Percentiles rank a stretch among this genome's conserved stretches.
These are phyloP conservation scores for Viola odorata DNA, from an alignment of 345 rosid species.

Conservation along the genomic window DNA sequence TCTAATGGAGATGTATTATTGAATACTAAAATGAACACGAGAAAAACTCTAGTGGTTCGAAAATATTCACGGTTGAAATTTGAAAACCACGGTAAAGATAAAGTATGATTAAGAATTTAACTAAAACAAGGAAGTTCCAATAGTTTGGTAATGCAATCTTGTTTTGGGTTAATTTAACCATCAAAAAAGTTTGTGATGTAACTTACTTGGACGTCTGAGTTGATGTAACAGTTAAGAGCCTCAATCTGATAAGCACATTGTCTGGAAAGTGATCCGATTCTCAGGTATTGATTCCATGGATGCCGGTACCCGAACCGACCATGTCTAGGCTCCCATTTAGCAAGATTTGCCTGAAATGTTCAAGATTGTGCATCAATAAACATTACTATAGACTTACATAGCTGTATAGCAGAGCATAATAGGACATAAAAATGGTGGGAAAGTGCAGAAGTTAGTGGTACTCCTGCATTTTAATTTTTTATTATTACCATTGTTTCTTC, in stretches of 20 bases:
- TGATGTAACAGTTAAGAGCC: conserved; percentile 22
- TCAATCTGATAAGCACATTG: conserved; percentile 28
- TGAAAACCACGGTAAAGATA: no score
- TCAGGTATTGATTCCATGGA: conserved; percentile 32
- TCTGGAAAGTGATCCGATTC: conserved; percentile 19
- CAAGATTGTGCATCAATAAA: background rate
- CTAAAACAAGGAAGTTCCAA: background rate
- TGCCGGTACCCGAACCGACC: conserved; percentile 20
- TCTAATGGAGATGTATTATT: no score
- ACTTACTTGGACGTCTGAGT: conserved; percentile 23
- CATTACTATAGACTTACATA: conserved; percentile 4
- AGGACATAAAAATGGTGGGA: background rate
- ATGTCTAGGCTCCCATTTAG: conserved; percentile 29
- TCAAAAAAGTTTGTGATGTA: background rate
- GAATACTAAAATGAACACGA: no score
- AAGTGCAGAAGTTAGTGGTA: background rate
- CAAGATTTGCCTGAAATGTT: conserved; percentile 26
- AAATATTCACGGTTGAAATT: background rate
- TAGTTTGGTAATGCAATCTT: background rate
- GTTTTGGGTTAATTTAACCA: background rate
- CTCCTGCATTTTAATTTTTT: background rate
- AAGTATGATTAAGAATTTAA: no score
- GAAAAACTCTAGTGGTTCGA: no score
- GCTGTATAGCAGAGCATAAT: conserved; percentile 14
- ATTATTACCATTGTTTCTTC: conserved; percentile 25